Conservation (phyloP, 2,329 filamentous ascomycete species). For the Catunica adiposa region DNA sequence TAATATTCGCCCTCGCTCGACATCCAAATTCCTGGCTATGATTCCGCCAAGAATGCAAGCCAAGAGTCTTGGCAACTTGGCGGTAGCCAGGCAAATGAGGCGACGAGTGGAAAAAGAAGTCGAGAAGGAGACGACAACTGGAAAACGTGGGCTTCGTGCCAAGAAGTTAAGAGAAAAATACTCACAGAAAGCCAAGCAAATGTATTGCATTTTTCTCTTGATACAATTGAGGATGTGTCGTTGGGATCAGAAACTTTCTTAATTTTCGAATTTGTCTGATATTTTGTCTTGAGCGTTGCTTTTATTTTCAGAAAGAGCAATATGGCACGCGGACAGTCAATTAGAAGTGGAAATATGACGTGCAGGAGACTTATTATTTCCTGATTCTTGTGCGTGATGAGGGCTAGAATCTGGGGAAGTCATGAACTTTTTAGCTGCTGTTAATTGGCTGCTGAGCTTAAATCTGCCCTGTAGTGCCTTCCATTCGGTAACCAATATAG, state of each 20-base stretch:
- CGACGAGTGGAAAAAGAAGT: background rate
- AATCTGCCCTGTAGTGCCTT: no score
- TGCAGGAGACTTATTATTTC: background rate
- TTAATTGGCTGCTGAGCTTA: background rate
- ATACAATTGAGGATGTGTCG: no score
- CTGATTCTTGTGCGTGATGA: background rate
- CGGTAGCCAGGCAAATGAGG: background rate
- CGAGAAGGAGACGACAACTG: background rate
- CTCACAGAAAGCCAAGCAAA: background rate
- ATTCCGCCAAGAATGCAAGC: background rate
- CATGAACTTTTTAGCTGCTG: background rate
- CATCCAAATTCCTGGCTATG: background rate
- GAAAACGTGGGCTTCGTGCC: background rate
- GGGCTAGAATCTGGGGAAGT: background rate
- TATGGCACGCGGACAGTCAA: background rate
- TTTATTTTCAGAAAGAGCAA: background rate
- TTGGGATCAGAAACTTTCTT: no score
- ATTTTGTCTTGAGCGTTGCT: no score
- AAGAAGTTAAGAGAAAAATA: background rate
- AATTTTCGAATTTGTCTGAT: no score
- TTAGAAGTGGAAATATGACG: no score
- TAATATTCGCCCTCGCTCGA: no score
- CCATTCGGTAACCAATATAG: no score
- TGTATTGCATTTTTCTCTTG: no score
- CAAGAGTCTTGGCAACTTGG: constrained; percentile 3